Evolutionary conservation across 257 asterid genomes (phyloP).

Genomic region (Fraxinus cuspidata): DNA sequence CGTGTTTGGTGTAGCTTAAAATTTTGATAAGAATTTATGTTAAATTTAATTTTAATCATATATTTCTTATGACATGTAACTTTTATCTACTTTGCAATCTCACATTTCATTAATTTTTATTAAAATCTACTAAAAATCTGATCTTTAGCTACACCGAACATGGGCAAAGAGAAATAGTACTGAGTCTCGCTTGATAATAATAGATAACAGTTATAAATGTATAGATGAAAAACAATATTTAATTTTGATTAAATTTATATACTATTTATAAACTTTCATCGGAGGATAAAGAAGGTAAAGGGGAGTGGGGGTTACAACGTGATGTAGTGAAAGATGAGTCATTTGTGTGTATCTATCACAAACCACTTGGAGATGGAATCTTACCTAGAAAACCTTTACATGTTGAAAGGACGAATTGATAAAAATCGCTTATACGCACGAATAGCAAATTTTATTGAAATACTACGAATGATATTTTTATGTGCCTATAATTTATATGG

Average conservation of each 20-base stretch:
- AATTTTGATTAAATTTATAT: no score
- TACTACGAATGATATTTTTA: no score
- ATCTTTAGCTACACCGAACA: background rate
- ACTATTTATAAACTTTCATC: slow-evolving; percentile 4
- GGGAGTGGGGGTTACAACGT: slow-evolving; percentile 12
- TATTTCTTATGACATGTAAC: no score
- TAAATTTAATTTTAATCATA: no score
- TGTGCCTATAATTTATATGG: background rate
- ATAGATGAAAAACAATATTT: no score
- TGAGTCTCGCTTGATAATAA: background rate
- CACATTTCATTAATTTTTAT: no score
- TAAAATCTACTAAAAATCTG: no score
- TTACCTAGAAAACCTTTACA: slow-evolving; percentile 38
- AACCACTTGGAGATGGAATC: slow-evolving; percentile 36
- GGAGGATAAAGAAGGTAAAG: slow-evolving; percentile 11
- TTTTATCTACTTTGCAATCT: no score
- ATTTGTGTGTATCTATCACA: slow-evolving; percentile 26
- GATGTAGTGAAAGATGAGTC: slow-evolving; percentile 44
- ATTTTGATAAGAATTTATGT: no score
- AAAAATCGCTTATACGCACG: background rate
- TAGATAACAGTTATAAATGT: no score
- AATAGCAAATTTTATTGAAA: background rate
- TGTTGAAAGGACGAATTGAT: slow-evolving; percentile 36
- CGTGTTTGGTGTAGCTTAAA: no score
- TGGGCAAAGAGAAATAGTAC: background rate